Percentiles rank a stretch among this genome's conserved stretches.
phyloP scores from a whole-genome alignment of 2,329 filamentous ascomycete species.

The Neonectria sp. region DNA sequence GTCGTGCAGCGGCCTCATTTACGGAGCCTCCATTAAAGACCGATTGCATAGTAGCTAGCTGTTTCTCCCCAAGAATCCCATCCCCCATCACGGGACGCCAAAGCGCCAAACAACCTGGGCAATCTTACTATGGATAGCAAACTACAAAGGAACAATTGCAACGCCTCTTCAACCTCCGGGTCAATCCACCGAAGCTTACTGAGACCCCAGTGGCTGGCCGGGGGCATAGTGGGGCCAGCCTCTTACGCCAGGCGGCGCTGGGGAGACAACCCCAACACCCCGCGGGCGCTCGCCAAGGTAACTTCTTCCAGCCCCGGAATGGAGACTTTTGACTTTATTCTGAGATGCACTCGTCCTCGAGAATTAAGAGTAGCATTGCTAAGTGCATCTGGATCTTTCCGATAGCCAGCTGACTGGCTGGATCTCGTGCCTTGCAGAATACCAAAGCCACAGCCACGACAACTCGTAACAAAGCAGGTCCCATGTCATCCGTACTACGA shows the following conservation, averaged over 20 bases:
- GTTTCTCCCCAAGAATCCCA: background rate
- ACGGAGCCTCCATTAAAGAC: slow-evolving; percentile 7
- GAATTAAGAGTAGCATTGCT: background rate
- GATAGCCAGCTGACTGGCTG: background rate
- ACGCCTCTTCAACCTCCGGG: slow-evolving; percentile 7
- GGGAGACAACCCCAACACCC: background rate
- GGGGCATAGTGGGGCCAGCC: slow-evolving; percentile 5
- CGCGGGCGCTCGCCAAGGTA: background rate
- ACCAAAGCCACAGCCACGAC: background rate
- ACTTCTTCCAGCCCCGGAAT: background rate
- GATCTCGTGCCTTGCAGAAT: slow-evolving; percentile 3
- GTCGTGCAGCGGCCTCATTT: slow-evolving; percentile 7
- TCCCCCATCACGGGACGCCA: background rate
- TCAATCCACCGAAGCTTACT: slow-evolving; percentile 2
- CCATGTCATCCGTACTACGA: background rate
- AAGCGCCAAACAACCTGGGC: background rate
- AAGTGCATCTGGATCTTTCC: background rate
- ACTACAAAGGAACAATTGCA: slow-evolving; percentile 7
- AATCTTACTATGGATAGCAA: background rate
- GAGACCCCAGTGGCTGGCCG: slow-evolving; percentile 10
- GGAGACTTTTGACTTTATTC: background rate
- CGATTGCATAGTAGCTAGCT: background rate
- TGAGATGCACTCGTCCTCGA: background rate
- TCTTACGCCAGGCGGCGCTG: slow-evolving; percentile 10
- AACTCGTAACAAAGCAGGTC: background rate